Evolutionary conservation across 257 asterid genomes (phyloP), one percentile per base, ranked within the genome.

Genomic region (Jaltomata sinuosa): DNA sequence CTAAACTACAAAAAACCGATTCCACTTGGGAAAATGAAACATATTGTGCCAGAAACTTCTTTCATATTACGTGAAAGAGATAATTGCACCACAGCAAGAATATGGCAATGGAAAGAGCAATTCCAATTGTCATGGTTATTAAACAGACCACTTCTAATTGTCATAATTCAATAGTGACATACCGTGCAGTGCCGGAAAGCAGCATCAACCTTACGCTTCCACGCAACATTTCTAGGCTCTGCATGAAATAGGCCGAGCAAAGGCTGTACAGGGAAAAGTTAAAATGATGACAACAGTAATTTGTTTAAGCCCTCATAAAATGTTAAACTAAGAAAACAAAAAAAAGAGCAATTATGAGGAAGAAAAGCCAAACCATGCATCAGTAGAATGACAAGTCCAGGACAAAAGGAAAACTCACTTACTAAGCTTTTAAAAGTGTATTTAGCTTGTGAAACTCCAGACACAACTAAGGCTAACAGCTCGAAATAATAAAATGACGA

Each of bases 141-240:
- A 72, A 42, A 74, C 22, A 72, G 55, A 74, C 42, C 0, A 47
- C 42, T 76, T 68, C 18, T 38, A 42, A 45, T 22, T 47, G 22
- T 76, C 81, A 76, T 47, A 76, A 76, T 27, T 25, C 42, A 82
- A 27, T 45, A 25, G 69, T 16, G 61, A 80, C 91, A 22, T 91
- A 96, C 99, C 90, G 88, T 89, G 92, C 95, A 91, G 86, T 83
- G 82, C 82, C 83, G 80, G 81, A 93, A 91, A 84, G 98, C 97
- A 83, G 95, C 90, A 86, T 96, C 98, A 80, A 90, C 98, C 87
- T 91, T 93, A 87, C 98, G 99, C 88, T 96, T 96, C 97, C 97
- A 93, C 62, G 84, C 65, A 87, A 92, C 91, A 84, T 90, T 93
- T 88, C 98, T 91, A 62, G 98, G 97, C 89, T 90, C 95, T 42